Base-by-base conservation (phyloP, 768 basidiomycete species). In the Flagelloscypha sp. region DNA sequence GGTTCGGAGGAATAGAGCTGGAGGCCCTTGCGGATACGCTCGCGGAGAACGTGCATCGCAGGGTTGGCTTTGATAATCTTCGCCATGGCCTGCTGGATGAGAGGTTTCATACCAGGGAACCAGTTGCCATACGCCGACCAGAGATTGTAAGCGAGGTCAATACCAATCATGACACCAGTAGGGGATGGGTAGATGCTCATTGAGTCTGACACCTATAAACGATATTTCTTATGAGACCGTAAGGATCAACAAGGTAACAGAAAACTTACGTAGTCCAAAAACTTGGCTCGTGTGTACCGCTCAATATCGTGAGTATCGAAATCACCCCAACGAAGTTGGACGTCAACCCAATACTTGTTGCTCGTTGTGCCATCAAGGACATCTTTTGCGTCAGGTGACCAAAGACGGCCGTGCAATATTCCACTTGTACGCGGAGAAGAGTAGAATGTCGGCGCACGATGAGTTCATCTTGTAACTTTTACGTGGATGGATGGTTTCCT, bases 381-480 rank as follows among this genome's bases (percentile, higher is more conserved):
- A 50, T 98, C 95, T 61, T 97, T 95, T 53, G 84, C 86, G 50
- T 99, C 94, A n/a, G 6, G 92, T 93, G 17, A 93, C 83, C 17
- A 99, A 77, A 3, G 90, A 94, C 2, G 95, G 95, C 13, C 94
- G 79, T 4, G 93, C 79, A 41, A 98, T 95, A 58, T 95, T 97
- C 95, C 95, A 99, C 76, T 89, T 90, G 59, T 88, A 86, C 1
- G 87, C 84, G 9, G 92, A 95, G 76, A 99, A 98, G 33, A 99
- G 70, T 13, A 99, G 69, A 53, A 99, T 94, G 53, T 99, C 95
- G 34, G 94, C 94, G 46, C 94, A 97, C n/a, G 92, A 94, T 6
- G 92, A 95, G 64, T 99, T 99, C 95, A 99, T 98, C 76, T 99
- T 99, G 77, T 99, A 99, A 70, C 90, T 95, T 72, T 97, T 97